These are phyloP conservation scores for Kazachstania sp. DNA, from an alignment of 1,139 yeast genomes.

Conservation along the genomic window DNA sequence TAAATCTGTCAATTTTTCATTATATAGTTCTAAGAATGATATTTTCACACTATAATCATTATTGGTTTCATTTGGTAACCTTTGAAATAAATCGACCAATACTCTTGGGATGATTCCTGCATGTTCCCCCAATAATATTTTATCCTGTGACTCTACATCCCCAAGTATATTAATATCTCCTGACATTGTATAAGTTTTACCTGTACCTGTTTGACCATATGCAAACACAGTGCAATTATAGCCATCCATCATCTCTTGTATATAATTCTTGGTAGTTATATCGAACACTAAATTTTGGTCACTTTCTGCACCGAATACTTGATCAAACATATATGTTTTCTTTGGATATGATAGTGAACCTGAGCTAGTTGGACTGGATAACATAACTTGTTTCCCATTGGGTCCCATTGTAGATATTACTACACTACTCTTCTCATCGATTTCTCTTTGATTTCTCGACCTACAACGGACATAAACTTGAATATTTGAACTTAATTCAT, in stretches of 20 bases:
- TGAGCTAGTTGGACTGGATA: constrained; percentile 17
- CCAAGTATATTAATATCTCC: constrained; percentile 42
- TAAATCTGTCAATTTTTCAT: constrained; percentile 62
- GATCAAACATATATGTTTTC: constrained; percentile 57
- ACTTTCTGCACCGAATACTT: constrained; percentile 66
- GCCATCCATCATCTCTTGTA: constrained; percentile 52
- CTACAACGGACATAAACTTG: constrained; percentile 80
- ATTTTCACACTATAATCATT: constrained; percentile 55
- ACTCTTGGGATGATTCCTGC: constrained; percentile 70
- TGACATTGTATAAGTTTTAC: constrained; percentile 83
- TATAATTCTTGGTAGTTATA: constrained; percentile 50
- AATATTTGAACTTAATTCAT: constrained; percentile 36
- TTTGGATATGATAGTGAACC: constrained; percentile 20
- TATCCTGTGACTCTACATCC: constrained; percentile 17
- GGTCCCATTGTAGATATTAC: constrained; percentile 41
- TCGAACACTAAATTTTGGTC: constrained; percentile 55
- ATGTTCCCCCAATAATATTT: constrained; percentile 29
- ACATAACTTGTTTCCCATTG: constrained; percentile 32
- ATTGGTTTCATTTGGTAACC: constrained; percentile 32
- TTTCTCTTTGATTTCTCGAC: constrained; percentile 60
- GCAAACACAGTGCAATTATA: constrained; percentile 76
- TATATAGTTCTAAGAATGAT: constrained; percentile 65
- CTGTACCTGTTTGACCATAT: constrained; percentile 87
- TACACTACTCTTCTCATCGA: constrained; percentile 56
- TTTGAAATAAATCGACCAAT: constrained; percentile 42